Conservation (phyloP, 495 filamentous ascomycete species). For the Lepidopterella palustris region DNA sequence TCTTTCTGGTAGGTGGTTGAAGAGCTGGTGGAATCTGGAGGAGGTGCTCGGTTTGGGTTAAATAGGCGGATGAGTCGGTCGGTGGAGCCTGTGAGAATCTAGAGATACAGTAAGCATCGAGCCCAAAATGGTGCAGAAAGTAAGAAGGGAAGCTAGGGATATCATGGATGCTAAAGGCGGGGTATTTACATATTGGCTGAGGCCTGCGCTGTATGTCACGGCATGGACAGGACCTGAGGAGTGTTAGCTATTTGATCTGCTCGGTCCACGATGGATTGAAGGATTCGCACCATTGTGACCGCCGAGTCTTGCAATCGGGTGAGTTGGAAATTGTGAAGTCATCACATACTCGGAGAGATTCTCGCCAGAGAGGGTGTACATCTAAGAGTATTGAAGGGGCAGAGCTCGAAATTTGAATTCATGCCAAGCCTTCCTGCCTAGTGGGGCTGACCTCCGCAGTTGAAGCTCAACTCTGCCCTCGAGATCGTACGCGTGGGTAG, state of each 20-base stretch:
- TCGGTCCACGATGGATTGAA: background rate
- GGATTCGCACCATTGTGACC: slow-evolving; percentile 29
- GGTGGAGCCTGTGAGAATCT: slow-evolving; percentile 75
- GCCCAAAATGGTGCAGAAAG: background rate
- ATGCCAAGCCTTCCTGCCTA: too few species aligned
- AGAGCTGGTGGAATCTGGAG: slow-evolving; percentile 40
- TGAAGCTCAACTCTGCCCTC: too few species aligned
- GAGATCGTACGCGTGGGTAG: too few species aligned
- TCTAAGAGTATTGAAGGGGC: background rate
- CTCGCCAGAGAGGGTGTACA: background rate
- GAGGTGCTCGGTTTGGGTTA: slow-evolving; percentile 49
- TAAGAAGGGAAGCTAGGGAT: background rate
- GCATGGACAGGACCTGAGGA: slow-evolving; percentile 63
- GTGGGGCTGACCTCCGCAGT: too few species aligned
- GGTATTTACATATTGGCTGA: slow-evolving; percentile 52
- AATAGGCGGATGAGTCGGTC: slow-evolving; percentile 79
- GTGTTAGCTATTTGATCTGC: background rate
- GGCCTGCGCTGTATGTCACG: slow-evolving; percentile 61
- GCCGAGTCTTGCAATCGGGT: slow-evolving; percentile 30
- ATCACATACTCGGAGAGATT: slow-evolving; percentile 8
- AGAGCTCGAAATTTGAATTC: too few species aligned
- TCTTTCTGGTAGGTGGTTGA: slow-evolving; percentile 30
- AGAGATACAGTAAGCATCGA: slow-evolving; percentile 11
- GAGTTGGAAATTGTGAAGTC: slow-evolving; percentile 32
- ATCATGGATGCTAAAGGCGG: background rate